Percentiles rank a stretch among this genome's conserved stretches.
Conservation (phyloP, 768 basidiomycete species). For the Phylloporus arenicola region DNA sequence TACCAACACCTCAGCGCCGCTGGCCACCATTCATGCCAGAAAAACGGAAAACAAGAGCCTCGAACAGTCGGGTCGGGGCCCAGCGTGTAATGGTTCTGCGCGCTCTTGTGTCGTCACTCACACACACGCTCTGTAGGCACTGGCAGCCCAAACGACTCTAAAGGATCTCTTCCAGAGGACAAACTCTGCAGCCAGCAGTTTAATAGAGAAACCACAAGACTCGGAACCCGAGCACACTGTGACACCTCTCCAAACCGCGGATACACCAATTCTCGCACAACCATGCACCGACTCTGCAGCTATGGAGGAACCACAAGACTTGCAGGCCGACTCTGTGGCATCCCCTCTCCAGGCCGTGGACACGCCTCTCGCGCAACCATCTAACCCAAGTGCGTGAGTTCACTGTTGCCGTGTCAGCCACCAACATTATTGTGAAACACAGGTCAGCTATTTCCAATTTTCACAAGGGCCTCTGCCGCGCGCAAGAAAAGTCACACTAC, state of each 20-base stretch:
- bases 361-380: not conserved
- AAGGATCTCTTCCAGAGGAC: conserved; percentile 21
- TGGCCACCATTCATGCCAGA: conserved; percentile 17
- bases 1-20: not conserved
- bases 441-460: conserved; percentile 27
- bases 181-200: not conserved
- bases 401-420: not conserved
- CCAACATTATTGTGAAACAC: not conserved
- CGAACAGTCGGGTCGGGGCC: conserved; percentile 5
- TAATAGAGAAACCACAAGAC: not conserved
- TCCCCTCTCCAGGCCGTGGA: not conserved
- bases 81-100: conserved; percentile 16
- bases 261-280: not conserved
- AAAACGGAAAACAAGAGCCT: conserved; percentile 19
- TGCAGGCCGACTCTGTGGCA: not conserved
- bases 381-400: conserved; percentile 16
- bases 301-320: not conserved
- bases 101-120: conserved; percentile 3
- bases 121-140: conserved; percentile 4
- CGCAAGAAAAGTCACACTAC: conserved; percentile 1
- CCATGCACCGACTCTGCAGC: conserved; percentile 4
- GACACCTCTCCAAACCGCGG: not conserved
- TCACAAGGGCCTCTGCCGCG: conserved; percentile 9
- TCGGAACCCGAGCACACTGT: not conserved
- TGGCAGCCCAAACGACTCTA: conserved; percentile 25